Evolutionary conservation across 179 eudicot species (phyloP).

Genomic region (Camellia oleifera): DNA sequence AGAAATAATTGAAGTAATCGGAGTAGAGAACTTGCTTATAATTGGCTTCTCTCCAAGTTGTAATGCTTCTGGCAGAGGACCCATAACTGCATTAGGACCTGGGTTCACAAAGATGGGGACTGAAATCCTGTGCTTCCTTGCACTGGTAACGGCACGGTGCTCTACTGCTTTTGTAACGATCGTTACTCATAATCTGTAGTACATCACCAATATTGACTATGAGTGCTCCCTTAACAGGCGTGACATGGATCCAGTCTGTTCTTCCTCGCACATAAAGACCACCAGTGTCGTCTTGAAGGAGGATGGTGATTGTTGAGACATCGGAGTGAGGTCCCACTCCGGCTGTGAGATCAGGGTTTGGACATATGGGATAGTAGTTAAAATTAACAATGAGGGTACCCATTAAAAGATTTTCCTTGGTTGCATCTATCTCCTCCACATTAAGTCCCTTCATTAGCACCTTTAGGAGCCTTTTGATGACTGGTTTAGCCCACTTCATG

Average conservation of each 20-base stretch:
- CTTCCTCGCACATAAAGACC: slow-evolving; percentile 27
- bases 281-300: slow-evolving; percentile 29
- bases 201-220: slow-evolving; percentile 33
- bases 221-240: slow-evolving; percentile 20
- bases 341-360: slow-evolving; percentile 33
- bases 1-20: slow-evolving; percentile 29
- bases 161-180: slow-evolving; percentile 29
- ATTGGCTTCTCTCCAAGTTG: slow-evolving; percentile 22
- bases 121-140: slow-evolving; percentile 22
- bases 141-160: slow-evolving; percentile 27
- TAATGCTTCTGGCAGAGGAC: slow-evolving; percentile 19
- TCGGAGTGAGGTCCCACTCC: slow-evolving; percentile 34
- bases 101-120: slow-evolving; percentile 30
- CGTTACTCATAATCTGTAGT: slow-evolving; percentile 30
- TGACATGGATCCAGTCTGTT: slow-evolving; percentile 18
- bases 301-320: slow-evolving; percentile 25
- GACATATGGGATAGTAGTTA: slow-evolving; percentile 31
- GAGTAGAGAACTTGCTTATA: slow-evolving; percentile 23
- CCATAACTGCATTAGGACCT: slow-evolving; percentile 13
- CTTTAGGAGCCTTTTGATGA: slow-evolving; percentile 13
- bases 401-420: slow-evolving; percentile 9
- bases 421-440: slow-evolving; percentile 15
- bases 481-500: slow-evolving; percentile 5
- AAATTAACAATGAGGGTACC: slow-evolving; percentile 12
- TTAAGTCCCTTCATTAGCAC: slow-evolving; percentile 20